Percentiles rank a stretch among this genome's conserved stretches.
Conservation (phyloP, 2,329 filamentous ascomycete genomes). For the Ophiostoma perfectum region DNA sequence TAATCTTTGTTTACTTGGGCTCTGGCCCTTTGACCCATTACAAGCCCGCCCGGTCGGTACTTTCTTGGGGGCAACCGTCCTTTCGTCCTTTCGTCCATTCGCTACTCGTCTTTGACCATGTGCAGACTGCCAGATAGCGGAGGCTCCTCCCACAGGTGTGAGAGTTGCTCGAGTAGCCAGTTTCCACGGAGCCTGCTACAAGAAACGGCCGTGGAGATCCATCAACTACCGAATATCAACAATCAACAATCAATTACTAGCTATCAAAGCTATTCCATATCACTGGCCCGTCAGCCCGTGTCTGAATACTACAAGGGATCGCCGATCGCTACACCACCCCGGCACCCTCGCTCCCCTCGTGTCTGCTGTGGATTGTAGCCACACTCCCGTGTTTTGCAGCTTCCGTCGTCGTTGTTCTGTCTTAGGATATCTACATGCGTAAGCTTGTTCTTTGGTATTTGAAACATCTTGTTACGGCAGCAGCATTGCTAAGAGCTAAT, state of each 20-base stretch:
- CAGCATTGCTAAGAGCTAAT: background rate
- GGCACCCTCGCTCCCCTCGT: background rate
- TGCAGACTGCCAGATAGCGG: background rate
- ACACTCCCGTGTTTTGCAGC: background rate
- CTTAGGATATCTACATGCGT: background rate
- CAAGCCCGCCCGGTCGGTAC: background rate
- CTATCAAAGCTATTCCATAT: too few species aligned
- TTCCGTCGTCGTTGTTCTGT: background rate
- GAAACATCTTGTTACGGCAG: too few species aligned
- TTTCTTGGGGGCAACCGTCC: background rate
- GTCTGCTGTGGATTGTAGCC: background rate
- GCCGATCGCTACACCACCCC: slow-evolving; percentile 5
- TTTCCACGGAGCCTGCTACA: too few species aligned
- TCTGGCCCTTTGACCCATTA: background rate
- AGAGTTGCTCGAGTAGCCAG: too few species aligned
- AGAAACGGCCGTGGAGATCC: too few species aligned
- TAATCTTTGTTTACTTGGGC: background rate
- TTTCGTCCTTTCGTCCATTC: background rate
- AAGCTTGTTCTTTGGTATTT: background rate
- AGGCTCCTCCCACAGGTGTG: background rate
- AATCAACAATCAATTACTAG: too few species aligned
- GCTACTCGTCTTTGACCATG: background rate
- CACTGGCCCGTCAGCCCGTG: too few species aligned
- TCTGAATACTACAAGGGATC: background rate
- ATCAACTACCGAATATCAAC: too few species aligned